Evolutionary conservation across 768 basidiomycete genomes (phyloP).

Genomic region (Boletus rex-veris): DNA sequence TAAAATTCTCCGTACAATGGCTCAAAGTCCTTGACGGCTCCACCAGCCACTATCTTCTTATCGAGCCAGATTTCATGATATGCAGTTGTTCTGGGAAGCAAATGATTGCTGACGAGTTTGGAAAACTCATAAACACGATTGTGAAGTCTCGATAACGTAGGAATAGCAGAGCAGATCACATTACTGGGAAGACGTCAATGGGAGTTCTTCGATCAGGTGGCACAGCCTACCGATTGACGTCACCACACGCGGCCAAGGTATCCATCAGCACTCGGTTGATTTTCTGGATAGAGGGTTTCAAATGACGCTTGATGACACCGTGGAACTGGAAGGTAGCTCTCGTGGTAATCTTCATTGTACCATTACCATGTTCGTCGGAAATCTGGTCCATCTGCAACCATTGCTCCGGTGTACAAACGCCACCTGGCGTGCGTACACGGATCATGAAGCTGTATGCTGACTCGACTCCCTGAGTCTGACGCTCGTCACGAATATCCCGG

Average conservation of each 20-base stretch:
- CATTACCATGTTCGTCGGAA: slow-evolving; percentile 89
- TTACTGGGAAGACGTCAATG: slow-evolving; percentile 49
- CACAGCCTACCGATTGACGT: slow-evolving; percentile 78
- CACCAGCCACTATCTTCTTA: slow-evolving; percentile 93
- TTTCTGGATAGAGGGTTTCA: slow-evolving; percentile 94
- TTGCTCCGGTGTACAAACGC: slow-evolving; percentile 87
- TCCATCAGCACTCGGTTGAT: slow-evolving; percentile 91
- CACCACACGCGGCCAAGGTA: slow-evolving; percentile 97
- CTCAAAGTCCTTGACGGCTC: slow-evolving; percentile 90
- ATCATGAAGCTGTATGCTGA: slow-evolving; percentile 99
- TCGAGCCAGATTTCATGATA: slow-evolving; percentile 99
- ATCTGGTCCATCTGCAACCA: slow-evolving; percentile 97
- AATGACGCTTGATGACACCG: slow-evolving; percentile 94
- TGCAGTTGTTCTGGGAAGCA: slow-evolving; percentile 86
- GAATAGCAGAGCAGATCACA: slow-evolving; percentile 88
- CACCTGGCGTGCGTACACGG: slow-evolving; percentile 92
- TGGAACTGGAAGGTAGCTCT: slow-evolving; percentile 99
- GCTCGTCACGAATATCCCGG: slow-evolving; percentile 96
- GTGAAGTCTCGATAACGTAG: slow-evolving; percentile 85
- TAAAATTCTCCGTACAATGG: slow-evolving; percentile 98
- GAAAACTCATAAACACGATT: slow-evolving; percentile 79
- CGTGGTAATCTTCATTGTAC: slow-evolving; percentile 96
- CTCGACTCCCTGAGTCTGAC: slow-evolving; percentile 87
- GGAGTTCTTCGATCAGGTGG: background rate
- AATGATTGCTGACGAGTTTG: slow-evolving; percentile 76